These are phyloP conservation scores for Cruciata laevipes DNA, from an alignment of 257 asterid species.

Conservation along the genomic window DNA sequence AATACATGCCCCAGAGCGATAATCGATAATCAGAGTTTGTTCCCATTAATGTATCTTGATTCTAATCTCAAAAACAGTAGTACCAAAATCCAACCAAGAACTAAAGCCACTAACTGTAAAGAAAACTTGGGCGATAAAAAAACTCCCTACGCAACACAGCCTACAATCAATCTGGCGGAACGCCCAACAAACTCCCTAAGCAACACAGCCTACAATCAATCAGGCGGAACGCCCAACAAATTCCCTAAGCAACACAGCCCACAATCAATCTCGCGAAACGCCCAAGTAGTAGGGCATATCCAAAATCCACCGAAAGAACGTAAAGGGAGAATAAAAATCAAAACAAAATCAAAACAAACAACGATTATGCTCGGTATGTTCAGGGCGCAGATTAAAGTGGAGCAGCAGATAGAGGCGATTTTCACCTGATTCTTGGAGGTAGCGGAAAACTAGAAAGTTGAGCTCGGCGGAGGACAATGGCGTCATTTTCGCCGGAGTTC, in stretches of 20 bases:
- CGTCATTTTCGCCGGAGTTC: slow-evolving; percentile 15
- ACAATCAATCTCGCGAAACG: not conserved
- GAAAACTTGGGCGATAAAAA: not conserved
- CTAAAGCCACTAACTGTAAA: not conserved
- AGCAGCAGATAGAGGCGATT: not conserved
- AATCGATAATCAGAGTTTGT: not conserved
- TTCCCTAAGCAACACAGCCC: not conserved
- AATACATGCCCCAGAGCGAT: not conserved
- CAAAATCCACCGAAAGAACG: not conserved
- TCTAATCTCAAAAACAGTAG: not conserved
- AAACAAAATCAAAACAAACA: not conserved
- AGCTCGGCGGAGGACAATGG: slow-evolving; percentile 32
- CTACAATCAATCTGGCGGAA: not conserved
- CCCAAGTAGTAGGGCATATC: not conserved
- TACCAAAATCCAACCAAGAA: not conserved
- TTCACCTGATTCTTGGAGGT: slow-evolving; percentile 44
- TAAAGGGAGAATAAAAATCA: not conserved
- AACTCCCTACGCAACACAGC: not conserved
- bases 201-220: not conserved
- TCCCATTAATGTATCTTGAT: too few species aligned
- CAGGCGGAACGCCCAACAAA: not conserved
- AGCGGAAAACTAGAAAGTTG: slow-evolving; percentile 37
- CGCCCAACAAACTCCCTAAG: not conserved
- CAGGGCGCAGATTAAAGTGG: not conserved
- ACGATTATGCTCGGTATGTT: too few species aligned